Base-by-base conservation (phyloP, 306 rosid species). In the Quercus engelmannii region DNA sequence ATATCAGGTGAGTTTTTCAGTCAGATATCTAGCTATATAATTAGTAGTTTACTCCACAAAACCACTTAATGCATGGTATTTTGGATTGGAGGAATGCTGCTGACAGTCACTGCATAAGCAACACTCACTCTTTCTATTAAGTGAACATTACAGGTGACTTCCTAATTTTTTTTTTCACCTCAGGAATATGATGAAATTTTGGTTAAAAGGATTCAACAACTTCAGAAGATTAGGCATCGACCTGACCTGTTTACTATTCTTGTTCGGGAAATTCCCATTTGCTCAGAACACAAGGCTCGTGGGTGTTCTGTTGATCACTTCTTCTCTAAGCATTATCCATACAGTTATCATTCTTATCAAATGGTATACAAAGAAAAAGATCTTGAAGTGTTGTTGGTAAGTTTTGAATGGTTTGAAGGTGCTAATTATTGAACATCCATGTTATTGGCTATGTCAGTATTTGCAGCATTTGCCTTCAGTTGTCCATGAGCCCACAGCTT, bases 131-230 rank as follows among this genome's bases (percentile, higher is more conserved):
- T 62, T 54, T 63, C 19, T 79, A 54, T 30, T 57, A 77, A 77
- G 74, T 69, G 80, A 69, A 65, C 21, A 38, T 65, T 25, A 81
- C 41, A 72, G 74, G 78, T 88, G 59, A 73, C 59, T 55, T 75
- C 59, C 55, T 79, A 73, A 55, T 74, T 70, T 67, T 64, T 31
- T 64, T 31, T 71, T 75, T 80, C 75, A 85, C 72, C 76, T 51
- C 91, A 94, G 99, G 99, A 94, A 71, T 94, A 91, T 55, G 79
- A 89, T 54, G 97, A 86, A 38, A 94, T 94, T 80, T 86, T 86
- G 85, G 79, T 84, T 73, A 83, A 75, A 79, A 87, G 97, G 84
- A 84, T 86, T 83, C 87, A 89, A 52, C 95, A 86, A 52, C 87
- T 90, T 77, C 89, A 74, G 70, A 89, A 76, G 64, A 79, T 82